Percentiles rank a stretch among this genome's conserved stretches.
These are phyloP conservation scores for Myrica gale DNA, from an alignment of 306 rosid genomes.

Conservation along the genomic window DNA sequence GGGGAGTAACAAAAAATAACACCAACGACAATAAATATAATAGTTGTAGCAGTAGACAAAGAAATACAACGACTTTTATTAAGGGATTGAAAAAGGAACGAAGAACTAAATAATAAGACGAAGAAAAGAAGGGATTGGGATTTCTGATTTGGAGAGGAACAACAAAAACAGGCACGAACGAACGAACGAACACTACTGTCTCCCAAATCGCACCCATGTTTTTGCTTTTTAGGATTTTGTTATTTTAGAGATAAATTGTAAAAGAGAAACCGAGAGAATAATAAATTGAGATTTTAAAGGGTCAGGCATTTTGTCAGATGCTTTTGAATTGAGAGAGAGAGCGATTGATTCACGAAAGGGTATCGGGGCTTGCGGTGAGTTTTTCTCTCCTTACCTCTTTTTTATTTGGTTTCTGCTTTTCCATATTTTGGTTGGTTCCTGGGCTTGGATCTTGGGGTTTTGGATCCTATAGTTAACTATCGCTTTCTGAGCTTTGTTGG, in stretches of 20 bases:
- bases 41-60: neutral
- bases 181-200: constrained; percentile 29
- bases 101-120: neutral
- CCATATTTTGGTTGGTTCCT: neutral
- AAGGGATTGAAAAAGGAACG: neutral
- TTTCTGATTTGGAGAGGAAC: constrained; percentile 32
- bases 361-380: constrained; percentile 11
- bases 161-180: constrained; percentile 19
- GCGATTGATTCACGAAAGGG: constrained; percentile 37
- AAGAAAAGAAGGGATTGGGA: constrained; percentile 8
- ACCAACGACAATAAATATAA: constrained; percentile 17
- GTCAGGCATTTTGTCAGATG: constrained; percentile 25
- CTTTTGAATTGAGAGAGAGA: constrained; percentile 25
- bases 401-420: neutral
- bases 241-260: constrained; percentile 5
- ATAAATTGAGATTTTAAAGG: constrained; percentile 15
- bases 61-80: neutral
- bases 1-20: constrained; percentile 41
- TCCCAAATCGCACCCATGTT: constrained; percentile 40
- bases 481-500: neutral
- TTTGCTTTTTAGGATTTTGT: constrained; percentile 2
- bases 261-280: constrained; percentile 12
- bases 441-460: too few species aligned
- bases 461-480: neutral
- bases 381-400: neutral